Percentiles rank a stretch among this genome's conserved stretches.
Evolutionary conservation across 2,329 filamentous ascomycete genomes (phyloP).

Genomic region (Beauveria medogensis): DNA sequence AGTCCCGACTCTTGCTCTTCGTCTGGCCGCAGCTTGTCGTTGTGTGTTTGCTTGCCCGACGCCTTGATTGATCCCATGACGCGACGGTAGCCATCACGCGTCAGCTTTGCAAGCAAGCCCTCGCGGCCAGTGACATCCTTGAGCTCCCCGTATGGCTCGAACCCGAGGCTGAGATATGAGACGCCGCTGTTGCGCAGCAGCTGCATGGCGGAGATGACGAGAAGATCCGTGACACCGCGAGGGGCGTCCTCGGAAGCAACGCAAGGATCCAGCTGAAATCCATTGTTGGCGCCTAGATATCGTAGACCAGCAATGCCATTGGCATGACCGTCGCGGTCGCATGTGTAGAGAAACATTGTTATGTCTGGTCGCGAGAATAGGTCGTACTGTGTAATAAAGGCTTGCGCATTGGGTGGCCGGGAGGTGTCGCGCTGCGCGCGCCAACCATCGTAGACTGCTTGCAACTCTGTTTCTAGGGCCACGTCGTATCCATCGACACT

Average conservation of each 20-base stretch:
- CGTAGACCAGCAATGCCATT: constrained; percentile 16
- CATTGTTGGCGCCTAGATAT: constrained; percentile 15
- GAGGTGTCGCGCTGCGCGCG: constrained; percentile 12
- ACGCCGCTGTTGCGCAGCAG: constrained; percentile 14
- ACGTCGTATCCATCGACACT: constrained; percentile 10
- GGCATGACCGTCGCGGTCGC: constrained; percentile 10
- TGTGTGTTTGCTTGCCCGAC: constrained; percentile 15
- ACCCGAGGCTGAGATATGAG: constrained; percentile 16
- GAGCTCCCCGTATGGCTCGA: constrained; percentile 14
- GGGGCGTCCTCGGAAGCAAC: constrained; percentile 18
- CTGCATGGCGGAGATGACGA: constrained; percentile 16
- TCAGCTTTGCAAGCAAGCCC: constrained; percentile 5
- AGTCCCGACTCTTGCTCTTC: constrained; percentile 13
- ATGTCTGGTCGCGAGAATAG: constrained; percentile 15
- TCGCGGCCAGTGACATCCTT: not conserved
- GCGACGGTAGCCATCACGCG: constrained; percentile 12
- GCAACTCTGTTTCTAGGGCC: constrained; percentile 13
- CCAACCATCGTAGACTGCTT: constrained; percentile 16
- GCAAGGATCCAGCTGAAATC: constrained; percentile 17
- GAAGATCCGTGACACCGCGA: constrained; percentile 19
- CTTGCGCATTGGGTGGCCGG: constrained; percentile 10
- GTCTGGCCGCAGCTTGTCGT: constrained; percentile 17
- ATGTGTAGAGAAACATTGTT: constrained; percentile 14
- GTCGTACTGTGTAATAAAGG: constrained; percentile 17
- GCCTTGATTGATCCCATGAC: constrained; percentile 15